These are phyloP conservation scores for Candida hungchunana DNA, from an alignment of 805 yeast genomes.

Conservation along the genomic window DNA sequence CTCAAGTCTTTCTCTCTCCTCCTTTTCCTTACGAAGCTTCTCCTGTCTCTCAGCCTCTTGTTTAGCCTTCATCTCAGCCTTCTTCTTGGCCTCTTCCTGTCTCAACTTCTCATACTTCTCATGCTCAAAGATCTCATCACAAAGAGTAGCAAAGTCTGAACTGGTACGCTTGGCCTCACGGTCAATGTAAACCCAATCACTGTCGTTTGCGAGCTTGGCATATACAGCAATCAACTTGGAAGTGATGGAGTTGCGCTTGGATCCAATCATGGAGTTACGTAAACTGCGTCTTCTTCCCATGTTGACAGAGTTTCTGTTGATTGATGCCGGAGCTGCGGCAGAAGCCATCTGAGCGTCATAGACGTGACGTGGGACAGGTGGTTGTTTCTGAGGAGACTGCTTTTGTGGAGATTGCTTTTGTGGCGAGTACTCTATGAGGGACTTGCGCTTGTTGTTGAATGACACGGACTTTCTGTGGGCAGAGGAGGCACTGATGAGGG, in stretches of 20 bases:
- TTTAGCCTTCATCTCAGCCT: constrained; percentile 41
- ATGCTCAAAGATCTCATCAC: constrained; percentile 73
- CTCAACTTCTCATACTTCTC: constrained; percentile 58
- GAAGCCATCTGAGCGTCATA: constrained; percentile 19
- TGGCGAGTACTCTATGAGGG: constrained; percentile 17
- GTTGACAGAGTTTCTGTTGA: constrained; percentile 7
- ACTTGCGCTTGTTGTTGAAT: constrained; percentile 30
- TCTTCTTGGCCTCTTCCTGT: constrained; percentile 34
- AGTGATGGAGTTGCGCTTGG: constrained; percentile 67
- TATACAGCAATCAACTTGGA: constrained; percentile 67
- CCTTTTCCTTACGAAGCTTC: constrained; percentile 22
- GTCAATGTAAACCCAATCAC: constrained; percentile 66
- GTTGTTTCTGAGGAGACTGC: constrained; percentile 14
- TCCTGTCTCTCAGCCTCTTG: constrained; percentile 23
- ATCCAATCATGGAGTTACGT: constrained; percentile 36
- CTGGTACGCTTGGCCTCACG: constrained; percentile 73
- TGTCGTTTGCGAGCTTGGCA: constrained; percentile 58
- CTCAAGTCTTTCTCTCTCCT: constrained; percentile 13
- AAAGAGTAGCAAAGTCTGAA: constrained; percentile 70
- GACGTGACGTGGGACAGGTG: constrained; percentile 24
- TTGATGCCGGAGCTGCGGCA: constrained; percentile 7
- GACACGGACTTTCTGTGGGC: constrained; percentile 48
- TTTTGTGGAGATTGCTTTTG: constrained; percentile 12
- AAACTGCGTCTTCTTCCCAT: constrained; percentile 25
- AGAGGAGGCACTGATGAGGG: constrained; percentile 42